Base-by-base conservation (phyloP, 805 yeast genomes). In the Yamadazyma nakazawae region DNA sequence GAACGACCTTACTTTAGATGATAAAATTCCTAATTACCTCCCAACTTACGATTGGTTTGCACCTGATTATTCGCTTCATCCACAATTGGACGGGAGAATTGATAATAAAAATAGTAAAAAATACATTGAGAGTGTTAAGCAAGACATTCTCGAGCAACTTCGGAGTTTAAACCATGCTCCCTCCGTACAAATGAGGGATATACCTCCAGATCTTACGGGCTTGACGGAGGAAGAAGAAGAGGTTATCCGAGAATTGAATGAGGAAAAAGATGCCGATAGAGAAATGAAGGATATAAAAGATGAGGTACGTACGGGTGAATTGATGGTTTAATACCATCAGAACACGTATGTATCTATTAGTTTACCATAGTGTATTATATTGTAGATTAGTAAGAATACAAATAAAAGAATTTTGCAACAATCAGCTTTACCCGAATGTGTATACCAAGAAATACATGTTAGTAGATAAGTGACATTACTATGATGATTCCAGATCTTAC, bases 1-100 rank as follows among this genome's bases (percentile, higher is more conserved):
- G 56, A 86, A 83, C 46, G 88, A 86, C 58, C 84, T 61, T 51
- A 74, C 64, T 57, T 54, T 72, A 12, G 75, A 72, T 42, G 65
- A 63, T 42, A 70, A 64, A 47, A 66, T 72, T 45, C 96, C 97
- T 0, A 78, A 78, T 31, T 74, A 72, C 31, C 66, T 88, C 45
- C 96, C 96, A 2, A 87, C 88, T 49, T 79, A 84, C 59, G 80
- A 82, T 49, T 84, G 87, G 76, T 90, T 88, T 71, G 91, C 88
- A 31, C 98, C 98, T 0, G 98, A 94, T 66, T 86, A 80, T 65
- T 81, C 94, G 19, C 71, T 94, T 49, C 96, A 89, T 63, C 98
- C 98, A 11, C 75, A 68, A 48, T 55, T 72, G 42, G 76, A 71
- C 35, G 76, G 76, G 3, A 16, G 86, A 43, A 75, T 89, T 28